Evolutionary conservation across 306 rosid genomes (phyloP), one percentile per base, ranked within the genome.

Genomic region (Malus asiatica): DNA sequence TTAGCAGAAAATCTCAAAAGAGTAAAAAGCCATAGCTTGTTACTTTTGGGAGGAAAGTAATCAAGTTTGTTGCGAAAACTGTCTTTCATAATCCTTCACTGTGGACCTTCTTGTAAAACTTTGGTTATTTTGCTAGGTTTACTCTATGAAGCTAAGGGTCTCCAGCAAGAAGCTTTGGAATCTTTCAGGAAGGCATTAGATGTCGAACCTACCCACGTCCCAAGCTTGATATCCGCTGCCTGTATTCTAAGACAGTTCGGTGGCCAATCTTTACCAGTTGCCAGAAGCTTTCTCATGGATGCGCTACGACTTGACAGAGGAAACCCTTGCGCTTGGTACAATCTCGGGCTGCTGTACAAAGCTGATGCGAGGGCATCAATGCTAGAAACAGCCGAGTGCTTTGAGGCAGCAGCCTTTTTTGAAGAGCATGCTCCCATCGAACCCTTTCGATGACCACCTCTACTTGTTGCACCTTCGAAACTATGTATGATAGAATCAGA

Each of bases 181-280:
- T 83, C 94, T 75, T 94, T 83, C 81, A 83, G 84, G 72, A 87
- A 85, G 67, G 97, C 94, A 27, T 82, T 94, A 77, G 97, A 89
- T 78, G 81, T 89, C 40, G 96, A 94, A 14, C 94, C 91, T 14
- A 79, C 81, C 71, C 91, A 94, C 75, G 91, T 90, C 53, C 85
- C 83, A 23, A 94, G 98, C 86, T 90, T 94, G 91, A 83, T 91
- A 86, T 91, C 97, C 42, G 83, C 94, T 30, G 94, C 97, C 8
- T 74, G 91, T 77, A 81, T 85, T 20, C 90, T 94, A 30, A 82
- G 88, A 82, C 85, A 82, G 57, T 88, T 87, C 9, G 96, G 97
- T 16, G 84, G 97, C 11, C 91, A 90, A 71, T 87, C 96, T 45
- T 80, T 78, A 70, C 84, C 93, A 8, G 88, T 91, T 23, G 91